A percentile compares a stretch with the other conserved stretches of the same genome.
Evolutionary conservation across 257 asterid species (phyloP).

Genomic region (Ajuga chamaepitys): DNA sequence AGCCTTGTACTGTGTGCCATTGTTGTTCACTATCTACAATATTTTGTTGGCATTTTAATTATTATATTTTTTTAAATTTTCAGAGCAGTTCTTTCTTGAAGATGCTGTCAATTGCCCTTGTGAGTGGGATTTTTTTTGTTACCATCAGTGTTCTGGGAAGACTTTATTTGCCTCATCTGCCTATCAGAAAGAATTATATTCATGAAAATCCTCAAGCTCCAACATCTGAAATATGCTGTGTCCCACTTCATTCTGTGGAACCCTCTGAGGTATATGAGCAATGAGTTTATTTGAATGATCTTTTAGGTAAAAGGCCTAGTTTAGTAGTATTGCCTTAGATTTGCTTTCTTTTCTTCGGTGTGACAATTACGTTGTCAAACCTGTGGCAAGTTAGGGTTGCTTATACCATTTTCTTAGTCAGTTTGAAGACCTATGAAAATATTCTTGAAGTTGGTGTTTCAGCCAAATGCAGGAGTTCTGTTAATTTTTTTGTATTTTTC

Average conservation of each 20-base stretch:
- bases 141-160: conserved; percentile 45
- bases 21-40: background rate
- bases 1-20: background rate
- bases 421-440: background rate
- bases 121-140: conserved; percentile 60
- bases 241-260: conserved; percentile 35
- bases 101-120: conserved; percentile 38
- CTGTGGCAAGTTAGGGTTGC: background rate
- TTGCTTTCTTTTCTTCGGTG: background rate
- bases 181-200: conserved; percentile 29
- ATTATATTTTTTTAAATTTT: conserved; percentile 17
- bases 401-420: background rate
- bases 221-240: conserved; percentile 24
- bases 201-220: conserved; percentile 28
- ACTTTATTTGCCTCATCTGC: conserved; percentile 36
- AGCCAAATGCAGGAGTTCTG: background rate
- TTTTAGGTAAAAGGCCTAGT: background rate
- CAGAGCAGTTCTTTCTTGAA: conserved; percentile 62
- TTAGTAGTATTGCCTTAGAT: background rate
- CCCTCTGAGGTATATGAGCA: conserved; percentile 42
- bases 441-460: background rate
- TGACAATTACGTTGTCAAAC: background rate
- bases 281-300: background rate
- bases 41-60: conserved; percentile 10
- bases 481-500: background rate